A percentile compares a stretch with the other conserved stretches of the same genome.
Conservation (phyloP, 106 monocot species). For the Narthecium ossifragum region DNA sequence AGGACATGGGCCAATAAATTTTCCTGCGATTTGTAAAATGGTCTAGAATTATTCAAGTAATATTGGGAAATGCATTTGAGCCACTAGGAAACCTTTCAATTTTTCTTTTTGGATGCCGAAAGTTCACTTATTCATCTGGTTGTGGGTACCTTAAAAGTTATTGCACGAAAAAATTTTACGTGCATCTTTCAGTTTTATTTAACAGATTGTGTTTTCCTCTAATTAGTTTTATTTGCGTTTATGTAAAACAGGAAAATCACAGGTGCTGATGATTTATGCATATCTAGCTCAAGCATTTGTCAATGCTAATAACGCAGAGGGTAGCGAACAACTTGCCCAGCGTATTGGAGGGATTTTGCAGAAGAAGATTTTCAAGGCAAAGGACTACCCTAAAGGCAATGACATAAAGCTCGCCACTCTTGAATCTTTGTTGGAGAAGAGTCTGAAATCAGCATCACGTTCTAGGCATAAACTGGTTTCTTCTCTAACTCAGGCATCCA, state of each 20-base stretch:
- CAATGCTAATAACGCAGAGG: constrained; percentile 48
- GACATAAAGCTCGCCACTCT: constrained; percentile 43
- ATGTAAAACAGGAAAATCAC: constrained; percentile 74
- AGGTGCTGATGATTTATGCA: constrained; percentile 60
- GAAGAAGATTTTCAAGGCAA: constrained; percentile 86
- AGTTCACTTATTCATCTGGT: too few species aligned
- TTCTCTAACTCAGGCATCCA: constrained; percentile 52
- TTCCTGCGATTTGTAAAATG: too few species aligned
- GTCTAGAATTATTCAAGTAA: too few species aligned
- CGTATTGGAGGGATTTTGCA: constrained; percentile 78
- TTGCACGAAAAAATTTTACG: too few species aligned
- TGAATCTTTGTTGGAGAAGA: constrained; percentile 54
- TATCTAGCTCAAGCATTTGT: constrained; percentile 60
- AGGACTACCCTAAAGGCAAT: constrained; percentile 65
- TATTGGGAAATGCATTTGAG: too few species aligned
- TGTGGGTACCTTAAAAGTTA: too few species aligned
- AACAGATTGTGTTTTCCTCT: too few species aligned
- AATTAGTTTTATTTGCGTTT: too few species aligned
- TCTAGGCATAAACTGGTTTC: constrained; percentile 48
- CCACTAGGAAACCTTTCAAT: too few species aligned
- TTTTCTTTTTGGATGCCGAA: too few species aligned
- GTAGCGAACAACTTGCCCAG: constrained; percentile 55
- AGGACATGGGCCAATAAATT: too few species aligned
- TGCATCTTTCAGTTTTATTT: too few species aligned
- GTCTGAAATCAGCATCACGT: constrained; percentile 63